These are phyloP conservation scores for Punica granatum DNA, from an alignment of 345 rosid species.

Conservation along the genomic window DNA sequence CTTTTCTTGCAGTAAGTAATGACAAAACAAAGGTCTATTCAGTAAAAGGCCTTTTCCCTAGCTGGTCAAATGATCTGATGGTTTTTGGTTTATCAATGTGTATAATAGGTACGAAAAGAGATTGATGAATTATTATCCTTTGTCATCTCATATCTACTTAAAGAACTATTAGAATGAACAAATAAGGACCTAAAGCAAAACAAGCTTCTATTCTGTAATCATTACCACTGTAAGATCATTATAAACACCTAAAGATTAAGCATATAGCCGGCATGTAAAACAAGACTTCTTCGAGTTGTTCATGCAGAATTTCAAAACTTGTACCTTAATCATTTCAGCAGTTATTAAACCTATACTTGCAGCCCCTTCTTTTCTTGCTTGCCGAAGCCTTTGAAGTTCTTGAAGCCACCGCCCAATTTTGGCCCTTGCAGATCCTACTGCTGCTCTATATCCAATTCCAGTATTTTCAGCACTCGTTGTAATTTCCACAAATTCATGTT, in stretches of 20 bases:
- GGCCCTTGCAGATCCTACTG: constrained; percentile 61
- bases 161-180: not conserved
- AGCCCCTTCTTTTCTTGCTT: constrained; percentile 78
- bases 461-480: constrained; percentile 39
- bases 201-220: not conserved
- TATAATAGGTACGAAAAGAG: not conserved
- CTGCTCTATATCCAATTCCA: constrained; percentile 56
- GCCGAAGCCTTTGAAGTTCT: constrained; percentile 70
- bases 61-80: not conserved
- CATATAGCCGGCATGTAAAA: not conserved
- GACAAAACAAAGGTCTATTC: not conserved
- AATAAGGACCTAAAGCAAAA: not conserved
- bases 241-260: not conserved
- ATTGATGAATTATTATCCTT: not conserved
- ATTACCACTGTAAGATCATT: not conserved
- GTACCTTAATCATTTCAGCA: constrained; percentile 72
- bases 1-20: not conserved
- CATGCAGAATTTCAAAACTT: constrained; percentile 7
- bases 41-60: not conserved
- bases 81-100: not conserved
- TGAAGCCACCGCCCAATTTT: constrained; percentile 80
- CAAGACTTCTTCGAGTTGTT: not conserved
- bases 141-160: not conserved
- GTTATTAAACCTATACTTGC: constrained; percentile 56
- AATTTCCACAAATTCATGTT: constrained; percentile 53